These are phyloP conservation scores for Datisca glomerata DNA, from an alignment of 306 rosid genomes.

Conservation along the genomic window DNA sequence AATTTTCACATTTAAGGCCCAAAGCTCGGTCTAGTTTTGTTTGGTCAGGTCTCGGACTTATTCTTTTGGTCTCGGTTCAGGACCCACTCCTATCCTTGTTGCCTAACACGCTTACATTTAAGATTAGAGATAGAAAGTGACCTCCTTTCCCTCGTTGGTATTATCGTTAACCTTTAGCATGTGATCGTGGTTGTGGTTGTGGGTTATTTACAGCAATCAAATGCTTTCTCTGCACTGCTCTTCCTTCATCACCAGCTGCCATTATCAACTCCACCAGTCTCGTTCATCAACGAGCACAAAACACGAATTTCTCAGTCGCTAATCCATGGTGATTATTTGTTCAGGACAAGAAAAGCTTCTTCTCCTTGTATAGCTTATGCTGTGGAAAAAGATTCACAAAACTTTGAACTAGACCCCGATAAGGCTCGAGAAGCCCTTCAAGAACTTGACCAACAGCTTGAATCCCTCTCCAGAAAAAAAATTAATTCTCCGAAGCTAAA, in stretches of 20 bases:
- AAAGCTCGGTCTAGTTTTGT: too few relatives aligned
- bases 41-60: too few relatives aligned
- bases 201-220: slow-evolving; percentile 13
- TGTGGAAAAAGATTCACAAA: slow-evolving; percentile 42
- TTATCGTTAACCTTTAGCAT: too few relatives aligned
- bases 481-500: slow-evolving; percentile 29
- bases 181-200: too few relatives aligned
- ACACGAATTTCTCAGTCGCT: not conserved
- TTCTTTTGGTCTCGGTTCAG: too few relatives aligned
- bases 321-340: slow-evolving; percentile 3
- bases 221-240: slow-evolving; percentile 26
- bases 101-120: too few relatives aligned
- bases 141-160: too few relatives aligned
- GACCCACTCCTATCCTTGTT: too few relatives aligned
- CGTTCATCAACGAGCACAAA: slow-evolving; percentile 2
- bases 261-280: slow-evolving; percentile 4
- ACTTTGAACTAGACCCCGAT: slow-evolving; percentile 64
- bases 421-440: slow-evolving; percentile 79
- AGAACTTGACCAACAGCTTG: slow-evolving; percentile 65
- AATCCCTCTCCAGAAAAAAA: slow-evolving; percentile 43
- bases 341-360: slow-evolving; percentile 9
- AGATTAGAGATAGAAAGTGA: too few relatives aligned
- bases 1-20: too few relatives aligned
- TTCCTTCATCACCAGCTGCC: slow-evolving; percentile 23
- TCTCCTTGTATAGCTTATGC: slow-evolving; percentile 21